A percentile compares a stretch with the other conserved stretches of the same genome.
These are phyloP conservation scores for Saccharomyces pastorianus DNA, from an alignment of 1,139 yeast genomes.

Conservation along the genomic window DNA sequence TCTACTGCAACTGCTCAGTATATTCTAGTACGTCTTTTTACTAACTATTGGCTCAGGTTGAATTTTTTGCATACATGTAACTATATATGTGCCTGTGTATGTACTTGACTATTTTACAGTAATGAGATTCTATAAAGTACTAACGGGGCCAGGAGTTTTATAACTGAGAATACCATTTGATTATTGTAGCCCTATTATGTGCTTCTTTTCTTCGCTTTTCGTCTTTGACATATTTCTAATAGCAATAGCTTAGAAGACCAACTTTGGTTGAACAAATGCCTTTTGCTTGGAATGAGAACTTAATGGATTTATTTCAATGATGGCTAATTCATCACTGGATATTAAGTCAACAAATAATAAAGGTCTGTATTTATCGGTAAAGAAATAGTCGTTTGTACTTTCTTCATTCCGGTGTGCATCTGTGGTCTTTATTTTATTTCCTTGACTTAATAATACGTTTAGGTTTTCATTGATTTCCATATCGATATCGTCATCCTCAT, in stretches of 20 bases:
- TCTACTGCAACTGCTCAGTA: background rate
- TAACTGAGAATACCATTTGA: background rate
- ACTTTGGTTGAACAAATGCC: conserved; percentile 68
- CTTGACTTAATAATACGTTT: conserved; percentile 9
- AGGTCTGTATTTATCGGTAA: conserved; percentile 71
- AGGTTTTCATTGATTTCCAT: conserved; percentile 20
- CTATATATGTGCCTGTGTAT: background rate
- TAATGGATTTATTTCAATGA: conserved; percentile 70
- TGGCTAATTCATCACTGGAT: conserved; percentile 52
- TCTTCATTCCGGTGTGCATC: conserved; percentile 31
- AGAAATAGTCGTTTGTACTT: conserved; percentile 51
- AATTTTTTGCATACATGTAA: background rate
- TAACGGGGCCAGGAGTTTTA: background rate
- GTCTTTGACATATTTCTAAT: no score
- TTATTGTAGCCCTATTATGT: background rate
- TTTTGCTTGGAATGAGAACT: conserved; percentile 43
- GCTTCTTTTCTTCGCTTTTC: background rate
- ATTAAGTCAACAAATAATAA: conserved; percentile 55
- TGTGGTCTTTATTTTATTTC: conserved; percentile 19
- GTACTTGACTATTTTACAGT: background rate
- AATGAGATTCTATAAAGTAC: background rate
- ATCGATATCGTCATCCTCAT: conserved; percentile 32
- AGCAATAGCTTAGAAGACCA: conserved; percentile 39
- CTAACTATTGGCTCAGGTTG: background rate
- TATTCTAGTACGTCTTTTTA: background rate